Conservation (phyloP, 495 filamentous ascomycete genomes). For the Astrothelium macrocarpum region DNA sequence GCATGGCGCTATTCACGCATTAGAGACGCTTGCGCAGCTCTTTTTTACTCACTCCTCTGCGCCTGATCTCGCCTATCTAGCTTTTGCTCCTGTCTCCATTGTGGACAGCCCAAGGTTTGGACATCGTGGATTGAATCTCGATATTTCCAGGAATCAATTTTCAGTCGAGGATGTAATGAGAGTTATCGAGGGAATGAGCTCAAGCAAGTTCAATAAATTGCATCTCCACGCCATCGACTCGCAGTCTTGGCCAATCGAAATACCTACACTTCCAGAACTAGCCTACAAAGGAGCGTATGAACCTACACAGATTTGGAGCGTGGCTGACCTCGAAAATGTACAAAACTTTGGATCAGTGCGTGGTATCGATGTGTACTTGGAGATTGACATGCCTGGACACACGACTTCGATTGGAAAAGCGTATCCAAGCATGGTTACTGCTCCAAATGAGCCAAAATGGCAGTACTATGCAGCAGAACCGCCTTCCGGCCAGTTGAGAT, state of each 20-base stretch:
- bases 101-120: constrained; percentile 54
- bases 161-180: constrained; percentile 48
- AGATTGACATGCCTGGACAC: constrained; percentile 78
- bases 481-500: constrained; percentile 63
- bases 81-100: constrained; percentile 55
- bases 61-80: constrained; percentile 47
- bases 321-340: constrained; percentile 49
- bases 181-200: constrained; percentile 60
- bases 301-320: constrained; percentile 50
- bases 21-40: constrained; percentile 64
- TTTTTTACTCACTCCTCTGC: constrained; percentile 57
- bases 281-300: constrained; percentile 59
- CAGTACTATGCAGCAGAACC: constrained; percentile 59
- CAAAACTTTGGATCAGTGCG: constrained; percentile 56
- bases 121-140: constrained; percentile 67
- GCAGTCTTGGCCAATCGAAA: constrained; percentile 75
- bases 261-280: constrained; percentile 61
- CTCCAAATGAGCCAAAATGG: constrained; percentile 60
- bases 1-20: constrained; percentile 53
- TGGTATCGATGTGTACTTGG: constrained; percentile 63
- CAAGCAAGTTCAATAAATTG: constrained; percentile 69
- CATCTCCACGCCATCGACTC: constrained; percentile 74
- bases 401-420: constrained; percentile 52
- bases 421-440: constrained; percentile 65
- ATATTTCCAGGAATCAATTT: constrained; percentile 57